Evolutionary conservation across 2,329 filamentous ascomycete genomes (phyloP).

Genomic region (Diplocarpon mali): DNA sequence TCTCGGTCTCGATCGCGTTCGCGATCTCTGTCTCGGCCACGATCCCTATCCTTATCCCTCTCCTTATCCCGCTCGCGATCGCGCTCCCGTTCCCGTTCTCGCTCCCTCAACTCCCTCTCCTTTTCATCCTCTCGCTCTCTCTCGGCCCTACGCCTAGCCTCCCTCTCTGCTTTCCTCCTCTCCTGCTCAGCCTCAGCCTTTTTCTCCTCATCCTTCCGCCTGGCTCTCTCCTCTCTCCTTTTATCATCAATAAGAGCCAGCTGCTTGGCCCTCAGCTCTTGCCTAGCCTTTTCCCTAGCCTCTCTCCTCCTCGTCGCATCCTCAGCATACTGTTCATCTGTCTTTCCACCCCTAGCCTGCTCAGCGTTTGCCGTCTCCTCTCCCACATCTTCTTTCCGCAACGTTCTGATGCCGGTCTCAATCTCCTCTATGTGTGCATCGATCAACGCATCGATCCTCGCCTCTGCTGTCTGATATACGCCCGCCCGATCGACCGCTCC

Average conservation of each 20-base stretch:
- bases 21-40: conserved; percentile 10
- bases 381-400: conserved; percentile 57
- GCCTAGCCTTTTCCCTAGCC: conserved; percentile 49
- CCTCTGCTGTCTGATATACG: conserved; percentile 61
- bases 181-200: conserved; percentile 35
- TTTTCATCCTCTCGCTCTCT: conserved; percentile 20
- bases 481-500: conserved; percentile 67
- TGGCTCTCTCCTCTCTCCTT: conserved; percentile 39
- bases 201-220: conserved; percentile 40
- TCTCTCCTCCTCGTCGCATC: conserved; percentile 51
- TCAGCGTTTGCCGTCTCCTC: conserved; percentile 57
- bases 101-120: conserved; percentile 14
- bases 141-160: conserved; percentile 23
- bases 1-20: conserved; percentile 27
- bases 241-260: conserved; percentile 49
- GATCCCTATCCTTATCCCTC: conserved; percentile 14
- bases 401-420: conserved; percentile 56
- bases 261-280: conserved; percentile 48
- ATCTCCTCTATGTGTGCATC: conserved; percentile 50
- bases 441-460: conserved; percentile 56
- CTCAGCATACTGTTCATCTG: conserved; percentile 60
- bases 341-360: conserved; percentile 53
- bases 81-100: conserved; percentile 18
- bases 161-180: conserved; percentile 29
- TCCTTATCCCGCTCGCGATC: conserved; percentile 7